Base-by-base conservation (phyloP, 192 early-diverging fungal species). In the Chytriomyces sp. region DNA sequence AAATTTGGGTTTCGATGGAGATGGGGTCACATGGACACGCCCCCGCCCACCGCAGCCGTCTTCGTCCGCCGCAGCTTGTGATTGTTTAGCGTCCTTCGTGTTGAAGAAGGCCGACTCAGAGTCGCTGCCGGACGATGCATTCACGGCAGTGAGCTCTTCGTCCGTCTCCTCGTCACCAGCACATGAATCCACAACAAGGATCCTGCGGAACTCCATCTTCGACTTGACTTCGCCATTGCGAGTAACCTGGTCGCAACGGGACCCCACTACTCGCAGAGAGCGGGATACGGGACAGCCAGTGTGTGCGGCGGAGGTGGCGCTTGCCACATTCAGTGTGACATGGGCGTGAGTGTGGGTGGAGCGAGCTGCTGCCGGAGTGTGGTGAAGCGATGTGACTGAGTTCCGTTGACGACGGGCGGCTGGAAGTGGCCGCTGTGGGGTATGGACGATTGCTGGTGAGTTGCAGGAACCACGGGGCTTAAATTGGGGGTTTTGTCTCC, bases 301-400 rank as follows among this genome's bases (percentile, higher is more conserved):
- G 47, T 23, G 11, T 47, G 47, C 1, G 53, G 45, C 26, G 18
- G 50, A 53, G 23, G 59, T 23, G 48, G 70, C 70, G 53, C 50
- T 26, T n/a, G 70, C 70, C 24, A 72, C 70, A 35, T 72, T 72
- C 5, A 72, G 50, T n/a, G 70, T 72, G 70, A 72, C 50, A 53
- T 72, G 70, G 20, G 70, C 70, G 70, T 69, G 67, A 7, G 64
- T 23, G 16, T 13, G 11, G 64, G 18, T 16, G 64, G 64, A 23
- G 18, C 64, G 64, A 26, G 64, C 64, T 13, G 64, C 23, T 1
- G 11, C 43, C 2, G 67, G 44, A 47, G 46, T 11, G 46, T 69
- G n/a, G 53, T 13, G 53, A 57, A 57, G 53, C 53, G 53, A 57
- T 13, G 13, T 57, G 53, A 20, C 20, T 13, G 16, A 20, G 53